These are phyloP conservation scores for Annulohypoxylon stygium DNA, from an alignment of 495 filamentous ascomycete genomes.

Conservation along the genomic window DNA sequence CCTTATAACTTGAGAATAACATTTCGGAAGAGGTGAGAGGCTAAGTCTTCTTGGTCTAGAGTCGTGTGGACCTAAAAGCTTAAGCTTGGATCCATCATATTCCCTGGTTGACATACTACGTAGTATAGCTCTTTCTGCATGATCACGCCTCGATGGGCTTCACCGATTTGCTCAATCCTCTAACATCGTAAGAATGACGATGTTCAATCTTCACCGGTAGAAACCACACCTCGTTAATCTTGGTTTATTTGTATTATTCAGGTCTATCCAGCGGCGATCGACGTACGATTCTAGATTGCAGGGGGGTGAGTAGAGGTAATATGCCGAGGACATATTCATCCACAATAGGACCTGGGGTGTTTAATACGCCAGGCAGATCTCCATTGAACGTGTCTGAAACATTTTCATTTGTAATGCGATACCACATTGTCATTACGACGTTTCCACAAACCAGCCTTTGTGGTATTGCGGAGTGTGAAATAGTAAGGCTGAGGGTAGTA, in stretches of 20 bases:
- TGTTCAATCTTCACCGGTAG: background rate
- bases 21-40: background rate
- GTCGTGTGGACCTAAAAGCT: background rate
- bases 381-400: slow-evolving; percentile 1
- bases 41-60: background rate
- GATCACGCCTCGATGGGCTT: background rate
- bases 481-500: background rate
- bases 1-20: background rate
- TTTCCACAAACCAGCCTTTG: background rate
- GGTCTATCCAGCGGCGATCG: background rate
- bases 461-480: background rate
- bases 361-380: slow-evolving; percentile 1
- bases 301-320: background rate
- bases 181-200: background rate
- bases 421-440: background rate
- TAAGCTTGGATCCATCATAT: background rate
- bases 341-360: background rate
- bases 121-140: too few relatives aligned
- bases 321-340: background rate
- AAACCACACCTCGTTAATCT: background rate
- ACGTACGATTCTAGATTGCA: background rate
- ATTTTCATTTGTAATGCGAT: background rate
- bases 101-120: background rate
- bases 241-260: background rate
- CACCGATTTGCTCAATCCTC: background rate